A percentile compares a stretch with the other conserved stretches of the same genome.
Conservation (phyloP, 257 asterid species). For the Catharanthus roseus region DNA sequence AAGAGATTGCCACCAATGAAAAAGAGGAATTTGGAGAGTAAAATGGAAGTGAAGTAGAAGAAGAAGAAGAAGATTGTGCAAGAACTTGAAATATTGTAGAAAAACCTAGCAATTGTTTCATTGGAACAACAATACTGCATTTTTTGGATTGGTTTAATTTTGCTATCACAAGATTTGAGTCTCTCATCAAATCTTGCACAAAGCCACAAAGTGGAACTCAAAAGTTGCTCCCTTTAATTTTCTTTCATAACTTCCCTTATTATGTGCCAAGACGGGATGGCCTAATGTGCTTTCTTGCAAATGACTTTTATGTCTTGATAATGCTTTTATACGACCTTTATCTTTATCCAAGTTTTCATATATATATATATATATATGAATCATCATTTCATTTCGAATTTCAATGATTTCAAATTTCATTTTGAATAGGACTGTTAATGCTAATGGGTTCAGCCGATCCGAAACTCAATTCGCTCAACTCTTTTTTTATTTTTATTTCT, state of each 20-base stretch:
- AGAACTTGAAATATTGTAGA: conserved; percentile 65
- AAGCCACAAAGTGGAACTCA: conserved; percentile 44
- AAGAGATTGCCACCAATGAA: conserved; percentile 76
- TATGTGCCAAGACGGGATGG: conserved; percentile 26
- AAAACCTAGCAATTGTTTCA: conserved; percentile 53
- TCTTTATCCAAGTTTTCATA: not conserved
- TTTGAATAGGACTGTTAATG: too few relatives aligned
- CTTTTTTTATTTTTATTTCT: too few relatives aligned
- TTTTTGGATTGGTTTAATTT: conserved; percentile 23
- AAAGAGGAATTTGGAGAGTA: conserved; percentile 54
- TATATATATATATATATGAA: too few relatives aligned
- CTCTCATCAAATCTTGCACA: conserved; percentile 32
- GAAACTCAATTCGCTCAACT: too few relatives aligned
- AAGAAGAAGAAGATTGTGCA: conserved; percentile 62
- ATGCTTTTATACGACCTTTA: not conserved
- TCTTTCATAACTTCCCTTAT: conserved; percentile 35
- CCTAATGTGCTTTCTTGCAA: conserved; percentile 11
- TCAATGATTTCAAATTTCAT: too few relatives aligned
- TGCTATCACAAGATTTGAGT: conserved; percentile 18
- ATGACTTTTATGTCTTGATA: conserved; percentile 24
- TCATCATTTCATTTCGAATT: too few relatives aligned
- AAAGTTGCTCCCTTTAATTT: conserved; percentile 45
- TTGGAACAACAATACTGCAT: conserved; percentile 69
- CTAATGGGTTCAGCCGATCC: too few relatives aligned
- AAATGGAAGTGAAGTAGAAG: conserved; percentile 70